Evolutionary conservation across 441 rosid species (phyloP), one percentile per base, ranked within the genome.

Genomic region (Pelargonium fulgidum): DNA sequence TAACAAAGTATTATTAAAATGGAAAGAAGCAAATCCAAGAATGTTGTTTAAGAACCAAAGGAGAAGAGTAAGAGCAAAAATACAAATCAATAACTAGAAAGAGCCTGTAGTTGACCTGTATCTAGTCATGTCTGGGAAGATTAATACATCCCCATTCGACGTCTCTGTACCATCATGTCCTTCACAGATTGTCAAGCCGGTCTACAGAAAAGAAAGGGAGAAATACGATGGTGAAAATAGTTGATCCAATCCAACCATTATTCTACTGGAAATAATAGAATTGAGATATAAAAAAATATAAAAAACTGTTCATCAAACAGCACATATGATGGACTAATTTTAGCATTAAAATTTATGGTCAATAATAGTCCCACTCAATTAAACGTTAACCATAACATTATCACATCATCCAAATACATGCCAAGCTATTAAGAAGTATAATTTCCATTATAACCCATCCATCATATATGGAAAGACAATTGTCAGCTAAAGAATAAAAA

Each of bases 121-220:
- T 92, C 96, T 85, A 77, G 90, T 81, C 98, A 94, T 90, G 81
- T 94, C 99, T 26, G 99, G 99, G 77, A 94, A 94, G 68, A 94
- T 92, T 69, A 92, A 83, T n/a, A 94, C 93, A 81, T 94, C 99
- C 7, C 99, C 99, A 75, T 94, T 92, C 68, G 98, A 94, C 67
- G 97, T 92, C 84, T 90, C 94, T 13, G 94, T 86, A 74, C 98
- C 99, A 82, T 94, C 99, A 83, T 89, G 98, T 22, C 99, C 99
- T 76, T 94, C 98, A 4, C 99, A 94, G 81, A 94, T 87, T 13
- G 98, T 94, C 67, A 94, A 83, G 68, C 89, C 84, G 33, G 93
- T 92, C 99, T 94, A 48, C 63, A 66, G 48, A 80, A 48, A 72
- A 68, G 65, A 82, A 63, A 16, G 36, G 13, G 47, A 33, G 33